phyloP scores from a whole-genome alignment of 257 asterid genomes.

The Leptodermis oblonga region DNA sequence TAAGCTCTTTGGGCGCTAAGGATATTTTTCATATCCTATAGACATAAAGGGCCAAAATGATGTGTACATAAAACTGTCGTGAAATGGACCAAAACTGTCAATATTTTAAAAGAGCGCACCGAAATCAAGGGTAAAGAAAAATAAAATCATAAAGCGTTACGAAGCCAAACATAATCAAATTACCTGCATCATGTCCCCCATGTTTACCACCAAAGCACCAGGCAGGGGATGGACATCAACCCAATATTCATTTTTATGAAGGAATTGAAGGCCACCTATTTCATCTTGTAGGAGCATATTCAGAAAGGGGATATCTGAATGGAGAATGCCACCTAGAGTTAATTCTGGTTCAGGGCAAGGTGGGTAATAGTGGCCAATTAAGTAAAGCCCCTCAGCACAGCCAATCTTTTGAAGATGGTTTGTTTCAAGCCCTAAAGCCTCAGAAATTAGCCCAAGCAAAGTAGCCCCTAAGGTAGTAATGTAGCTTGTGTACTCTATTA shows the following conservation, averaged over 20 bases:
- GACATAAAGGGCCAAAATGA: too few species aligned
- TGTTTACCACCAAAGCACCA: too few species aligned
- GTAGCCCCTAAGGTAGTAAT: conserved; percentile 27
- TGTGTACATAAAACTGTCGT: too few species aligned
- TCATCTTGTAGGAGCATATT: conserved; percentile 38
- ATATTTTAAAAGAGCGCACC: too few species aligned
- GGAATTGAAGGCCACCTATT: conserved; percentile 48
- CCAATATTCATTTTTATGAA: conserved; percentile 33
- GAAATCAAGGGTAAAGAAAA: too few species aligned
- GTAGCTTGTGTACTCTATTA: conserved; percentile 29
- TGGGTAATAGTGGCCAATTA: conserved; percentile 38
- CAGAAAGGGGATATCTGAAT: conserved; percentile 34
- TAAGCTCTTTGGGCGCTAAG: too few species aligned
- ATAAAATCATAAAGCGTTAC: too few species aligned
- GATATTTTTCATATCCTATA: too few species aligned
- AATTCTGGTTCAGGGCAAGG: conserved; percentile 45
- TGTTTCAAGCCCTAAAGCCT: conserved; percentile 32
- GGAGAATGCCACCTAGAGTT: conserved; percentile 26
- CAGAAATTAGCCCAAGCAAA: conserved; percentile 34
- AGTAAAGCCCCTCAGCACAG: conserved; percentile 26
- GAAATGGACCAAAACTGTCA: too few species aligned
- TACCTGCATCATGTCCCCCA: conserved; percentile 35
- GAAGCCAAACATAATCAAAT: too few species aligned
- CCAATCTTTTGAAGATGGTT: conserved; percentile 35
- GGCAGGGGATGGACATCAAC: conserved; percentile 4